Percentiles rank a stretch among this genome's conserved stretches.
These are phyloP conservation scores for Melanopsichium pennsylvanicum DNA, from an alignment of 1,284 basidiomycete species.

Conservation along the genomic window DNA sequence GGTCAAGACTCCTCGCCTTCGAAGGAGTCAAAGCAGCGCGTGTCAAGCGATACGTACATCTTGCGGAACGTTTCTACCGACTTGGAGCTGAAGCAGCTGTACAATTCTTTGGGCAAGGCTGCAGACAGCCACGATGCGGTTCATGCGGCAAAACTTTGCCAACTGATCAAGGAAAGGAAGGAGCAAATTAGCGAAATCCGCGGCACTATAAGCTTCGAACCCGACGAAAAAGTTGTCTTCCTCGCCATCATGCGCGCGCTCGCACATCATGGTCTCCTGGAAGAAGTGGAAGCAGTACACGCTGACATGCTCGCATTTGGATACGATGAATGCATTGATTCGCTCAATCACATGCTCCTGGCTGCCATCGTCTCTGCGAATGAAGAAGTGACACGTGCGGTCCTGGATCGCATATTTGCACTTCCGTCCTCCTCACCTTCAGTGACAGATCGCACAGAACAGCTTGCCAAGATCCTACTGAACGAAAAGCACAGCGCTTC, in stretches of 20 bases:
- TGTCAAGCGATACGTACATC: constrained; percentile 16
- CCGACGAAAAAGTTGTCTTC: constrained; percentile 30
- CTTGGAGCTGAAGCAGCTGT: constrained; percentile 34
- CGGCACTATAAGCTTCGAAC: constrained; percentile 9
- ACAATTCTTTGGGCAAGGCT: constrained; percentile 18
- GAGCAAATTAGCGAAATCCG: not conserved
- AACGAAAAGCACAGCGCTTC: not conserved
- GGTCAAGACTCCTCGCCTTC: not conserved
- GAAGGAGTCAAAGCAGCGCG: not conserved
- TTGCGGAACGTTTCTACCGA: constrained; percentile 34
- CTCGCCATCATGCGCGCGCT: constrained; percentile 32
- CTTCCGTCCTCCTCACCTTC: constrained; percentile 6
- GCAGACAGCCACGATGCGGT: constrained; percentile 26
- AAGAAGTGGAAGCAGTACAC: constrained; percentile 31
- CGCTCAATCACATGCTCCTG: constrained; percentile 42
- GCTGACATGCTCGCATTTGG: constrained; percentile 43
- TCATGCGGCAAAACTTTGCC: constrained; percentile 15
- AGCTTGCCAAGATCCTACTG: constrained; percentile 14
- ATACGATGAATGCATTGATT: constrained; percentile 25
- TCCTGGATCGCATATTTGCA: constrained; percentile 25
- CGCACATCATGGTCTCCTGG: constrained; percentile 26
- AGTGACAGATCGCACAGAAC: not conserved
- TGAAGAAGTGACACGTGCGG: constrained; percentile 7
- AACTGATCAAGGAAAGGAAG: constrained; percentile 33
- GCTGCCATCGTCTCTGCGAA: constrained; percentile 38